Conservation (phyloP, 768 basidiomycete genomes). For the Tulasnella calospora region DNA sequence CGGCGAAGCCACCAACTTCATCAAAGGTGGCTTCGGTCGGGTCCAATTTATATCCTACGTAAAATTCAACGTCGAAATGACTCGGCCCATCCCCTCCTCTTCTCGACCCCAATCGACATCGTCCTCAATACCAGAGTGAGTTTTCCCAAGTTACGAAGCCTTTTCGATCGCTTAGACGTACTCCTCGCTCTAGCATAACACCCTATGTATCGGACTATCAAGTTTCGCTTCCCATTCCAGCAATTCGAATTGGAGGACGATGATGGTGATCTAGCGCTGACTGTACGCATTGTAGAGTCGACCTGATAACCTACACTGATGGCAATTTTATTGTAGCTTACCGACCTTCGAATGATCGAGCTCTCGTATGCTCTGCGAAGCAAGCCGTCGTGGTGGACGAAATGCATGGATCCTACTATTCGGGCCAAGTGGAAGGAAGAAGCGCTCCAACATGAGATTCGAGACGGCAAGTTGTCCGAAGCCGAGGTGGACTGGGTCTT, state of each 20-base stretch:
- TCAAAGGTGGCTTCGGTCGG: too few species aligned
- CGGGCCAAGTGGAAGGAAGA: conserved; percentile 21
- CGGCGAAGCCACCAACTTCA: too few species aligned
- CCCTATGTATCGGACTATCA: neutral
- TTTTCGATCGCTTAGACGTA: neutral
- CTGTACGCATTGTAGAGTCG: neutral
- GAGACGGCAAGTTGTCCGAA: neutral
- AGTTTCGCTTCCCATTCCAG: neutral
- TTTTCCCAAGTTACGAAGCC: neutral
- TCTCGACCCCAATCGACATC: too few species aligned
- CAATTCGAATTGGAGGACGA: neutral
- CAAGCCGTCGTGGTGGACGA: conserved; percentile 20
- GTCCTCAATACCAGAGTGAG: too few species aligned
- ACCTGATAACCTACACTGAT: neutral
- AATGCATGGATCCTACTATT: conserved; percentile 13
- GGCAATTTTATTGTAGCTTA: neutral
- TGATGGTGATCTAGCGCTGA: neutral
- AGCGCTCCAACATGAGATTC: conserved; percentile 7
- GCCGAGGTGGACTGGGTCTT: conserved; percentile 18
- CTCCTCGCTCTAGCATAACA: neutral
- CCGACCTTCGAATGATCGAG: conserved; percentile 14
- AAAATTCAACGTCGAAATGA: too few species aligned
- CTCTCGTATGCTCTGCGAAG: conserved; percentile 20
- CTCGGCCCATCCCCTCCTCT: too few species aligned
- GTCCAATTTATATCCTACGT: too few species aligned